These are phyloP conservation scores for Neohortaea acidophila DNA, from an alignment of 495 filamentous ascomycete genomes.

Conservation along the genomic window DNA sequence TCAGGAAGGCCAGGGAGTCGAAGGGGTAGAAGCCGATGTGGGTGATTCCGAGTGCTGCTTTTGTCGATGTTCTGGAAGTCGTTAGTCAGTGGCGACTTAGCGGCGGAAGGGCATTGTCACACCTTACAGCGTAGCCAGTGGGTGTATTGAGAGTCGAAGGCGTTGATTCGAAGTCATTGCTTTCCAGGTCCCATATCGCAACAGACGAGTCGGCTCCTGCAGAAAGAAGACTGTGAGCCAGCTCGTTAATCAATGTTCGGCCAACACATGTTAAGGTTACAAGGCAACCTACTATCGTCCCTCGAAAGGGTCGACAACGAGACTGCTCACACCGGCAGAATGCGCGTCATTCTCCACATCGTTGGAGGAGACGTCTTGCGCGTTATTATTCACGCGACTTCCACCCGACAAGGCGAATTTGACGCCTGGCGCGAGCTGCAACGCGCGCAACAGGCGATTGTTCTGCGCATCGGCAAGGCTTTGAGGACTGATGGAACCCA, in stretches of 20 bases:
- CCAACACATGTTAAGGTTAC: too few species aligned
- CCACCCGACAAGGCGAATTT: constrained; percentile 48
- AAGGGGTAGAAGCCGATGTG: constrained; percentile 81
- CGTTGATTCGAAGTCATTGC: constrained; percentile 23
- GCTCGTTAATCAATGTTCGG: too few species aligned
- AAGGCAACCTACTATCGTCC: constrained; percentile 48
- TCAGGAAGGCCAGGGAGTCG: constrained; percentile 63
- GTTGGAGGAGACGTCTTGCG: not conserved
- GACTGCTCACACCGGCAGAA: constrained; percentile 56
- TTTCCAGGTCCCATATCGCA: constrained; percentile 72
- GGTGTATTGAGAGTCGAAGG: constrained; percentile 30
- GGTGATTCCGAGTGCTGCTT: constrained; percentile 55
- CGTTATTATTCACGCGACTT: too few species aligned
- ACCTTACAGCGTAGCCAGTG: constrained; percentile 33
- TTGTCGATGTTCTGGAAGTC: constrained; percentile 18
- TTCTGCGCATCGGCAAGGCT: constrained; percentile 49
- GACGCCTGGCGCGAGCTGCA: constrained; percentile 48
- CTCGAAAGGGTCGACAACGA: constrained; percentile 63
- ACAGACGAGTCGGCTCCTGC: constrained; percentile 69
- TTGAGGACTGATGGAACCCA: constrained; percentile 45
- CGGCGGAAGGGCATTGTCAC: not conserved
- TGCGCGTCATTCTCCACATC: constrained; percentile 37
- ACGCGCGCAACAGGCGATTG: constrained; percentile 40
- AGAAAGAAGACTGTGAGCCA: constrained; percentile 60
- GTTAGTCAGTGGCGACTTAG: too few species aligned